These are phyloP conservation scores for Hevea brasiliensis DNA, from an alignment of 345 rosid genomes.

Conservation along the genomic window DNA sequence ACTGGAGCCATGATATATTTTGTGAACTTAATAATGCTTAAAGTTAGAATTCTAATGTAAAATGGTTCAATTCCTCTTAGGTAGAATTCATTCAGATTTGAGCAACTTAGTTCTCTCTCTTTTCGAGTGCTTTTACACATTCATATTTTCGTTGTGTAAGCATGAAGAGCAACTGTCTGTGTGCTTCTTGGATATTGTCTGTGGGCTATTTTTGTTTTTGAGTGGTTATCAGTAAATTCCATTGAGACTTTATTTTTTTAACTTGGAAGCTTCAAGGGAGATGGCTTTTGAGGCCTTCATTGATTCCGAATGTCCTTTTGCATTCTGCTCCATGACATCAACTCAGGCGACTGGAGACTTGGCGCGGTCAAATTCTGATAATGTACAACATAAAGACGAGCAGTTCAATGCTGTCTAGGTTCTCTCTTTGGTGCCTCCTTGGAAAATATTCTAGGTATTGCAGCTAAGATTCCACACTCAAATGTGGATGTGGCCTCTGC, in stretches of 20 bases:
- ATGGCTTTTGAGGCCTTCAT: conserved; percentile 18
- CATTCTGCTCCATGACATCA: background rate
- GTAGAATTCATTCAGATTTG: too few species aligned
- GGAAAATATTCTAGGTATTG: background rate
- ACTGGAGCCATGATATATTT: too few species aligned
- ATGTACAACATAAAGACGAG: background rate
- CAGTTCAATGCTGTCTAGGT: conserved; percentile 7
- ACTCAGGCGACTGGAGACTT: conserved; percentile 3
- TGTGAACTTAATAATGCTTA: too few species aligned
- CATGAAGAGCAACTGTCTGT: too few species aligned
- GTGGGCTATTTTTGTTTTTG: too few species aligned
- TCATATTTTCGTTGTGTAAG: too few species aligned
- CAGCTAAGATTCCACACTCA: background rate
- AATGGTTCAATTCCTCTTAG: too few species aligned
- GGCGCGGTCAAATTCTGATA: background rate
- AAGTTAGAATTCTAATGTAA: too few species aligned
- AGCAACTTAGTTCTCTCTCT: too few species aligned
- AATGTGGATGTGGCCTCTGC: background rate
- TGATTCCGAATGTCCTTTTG: conserved; percentile 13
- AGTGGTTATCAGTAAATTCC: background rate
- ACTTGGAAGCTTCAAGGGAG: background rate
- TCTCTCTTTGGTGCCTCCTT: conserved; percentile 9
- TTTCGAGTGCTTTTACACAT: too few species aligned
- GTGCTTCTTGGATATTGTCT: too few species aligned
- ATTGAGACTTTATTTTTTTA: background rate